Conservation (phyloP, 192 early-diverging fungal genomes). For the Coemansia aciculifera region DNA sequence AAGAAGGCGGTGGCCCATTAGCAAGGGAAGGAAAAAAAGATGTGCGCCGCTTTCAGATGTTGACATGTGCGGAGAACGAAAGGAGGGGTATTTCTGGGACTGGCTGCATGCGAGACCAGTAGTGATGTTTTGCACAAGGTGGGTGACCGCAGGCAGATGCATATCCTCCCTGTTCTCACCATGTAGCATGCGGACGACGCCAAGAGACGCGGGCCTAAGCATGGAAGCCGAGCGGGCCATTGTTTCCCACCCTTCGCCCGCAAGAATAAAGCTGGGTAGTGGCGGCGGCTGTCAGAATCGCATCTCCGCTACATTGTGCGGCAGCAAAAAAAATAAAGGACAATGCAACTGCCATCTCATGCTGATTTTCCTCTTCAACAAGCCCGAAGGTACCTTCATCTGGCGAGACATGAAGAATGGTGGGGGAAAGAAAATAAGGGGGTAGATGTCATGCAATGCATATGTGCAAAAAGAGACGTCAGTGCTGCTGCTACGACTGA, state of each 20-base stretch:
- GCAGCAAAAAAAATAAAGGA: background rate
- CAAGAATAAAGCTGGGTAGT: background rate
- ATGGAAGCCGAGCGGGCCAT: background rate
- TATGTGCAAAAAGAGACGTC: slow-evolving; percentile 9
- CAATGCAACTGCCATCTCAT: background rate
- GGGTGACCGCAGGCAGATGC: background rate
- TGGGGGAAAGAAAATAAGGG: background rate
- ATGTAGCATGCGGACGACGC: background rate
- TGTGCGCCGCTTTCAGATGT: slow-evolving; percentile 4
- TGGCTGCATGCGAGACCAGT: background rate
- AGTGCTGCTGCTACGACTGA: slow-evolving; percentile 3
- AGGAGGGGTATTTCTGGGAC: background rate
- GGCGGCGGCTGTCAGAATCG: background rate
- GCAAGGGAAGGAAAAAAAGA: background rate
- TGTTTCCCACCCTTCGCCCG: background rate
- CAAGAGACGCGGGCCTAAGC: background rate
- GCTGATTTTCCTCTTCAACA: background rate
- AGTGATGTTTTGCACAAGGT: background rate
- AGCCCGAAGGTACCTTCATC: background rate
- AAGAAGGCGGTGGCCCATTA: background rate
- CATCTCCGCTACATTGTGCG: background rate
- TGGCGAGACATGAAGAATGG: slow-evolving; percentile 2
- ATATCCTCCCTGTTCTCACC: background rate
- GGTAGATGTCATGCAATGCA: slow-evolving; percentile 4
- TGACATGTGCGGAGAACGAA: slow-evolving; percentile 1